Evolutionary conservation across 805 yeast genomes (phyloP).

Genomic region (Blastobotrys chiropterorum): DNA sequence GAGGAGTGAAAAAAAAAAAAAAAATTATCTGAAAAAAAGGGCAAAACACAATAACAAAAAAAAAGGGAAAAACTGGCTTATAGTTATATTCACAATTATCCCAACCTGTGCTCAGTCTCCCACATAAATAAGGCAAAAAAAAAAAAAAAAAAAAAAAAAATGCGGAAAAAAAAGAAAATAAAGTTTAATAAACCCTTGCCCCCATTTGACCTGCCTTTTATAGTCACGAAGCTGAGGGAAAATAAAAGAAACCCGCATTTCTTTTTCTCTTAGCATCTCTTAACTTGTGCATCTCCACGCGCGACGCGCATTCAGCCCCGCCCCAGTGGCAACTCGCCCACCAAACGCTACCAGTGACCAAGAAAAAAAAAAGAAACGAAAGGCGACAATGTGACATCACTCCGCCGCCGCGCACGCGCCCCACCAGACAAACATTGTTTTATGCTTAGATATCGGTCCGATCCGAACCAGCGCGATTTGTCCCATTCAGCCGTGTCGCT

Average conservation of each 20-base stretch:
- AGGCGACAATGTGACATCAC: neutral
- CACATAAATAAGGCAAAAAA: neutral
- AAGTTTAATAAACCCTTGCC: neutral
- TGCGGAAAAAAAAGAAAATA: neutral
- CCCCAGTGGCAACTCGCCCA: neutral
- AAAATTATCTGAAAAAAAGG: neutral
- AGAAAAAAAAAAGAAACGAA: neutral
- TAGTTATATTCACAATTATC: neutral
- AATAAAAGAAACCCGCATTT: neutral
- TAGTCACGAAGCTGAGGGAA: neutral
- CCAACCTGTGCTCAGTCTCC: too few relatives aligned
- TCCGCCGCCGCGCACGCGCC: too few relatives aligned
- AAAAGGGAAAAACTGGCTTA: neutral
- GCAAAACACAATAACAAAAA: neutral
- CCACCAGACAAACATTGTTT: too few relatives aligned
- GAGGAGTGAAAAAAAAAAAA: neutral
- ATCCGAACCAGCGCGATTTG: neutral
- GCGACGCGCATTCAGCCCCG: neutral
- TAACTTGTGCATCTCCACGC: neutral
- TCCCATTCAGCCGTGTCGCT: neutral
- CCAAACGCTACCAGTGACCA: too few relatives aligned
- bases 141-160: neutral
- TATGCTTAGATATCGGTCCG: neutral
- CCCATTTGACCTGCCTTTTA: neutral
- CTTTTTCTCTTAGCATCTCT: neutral